Conservation (phyloP, 202 grass and related monocot species). For the Musa balbisiana region DNA sequence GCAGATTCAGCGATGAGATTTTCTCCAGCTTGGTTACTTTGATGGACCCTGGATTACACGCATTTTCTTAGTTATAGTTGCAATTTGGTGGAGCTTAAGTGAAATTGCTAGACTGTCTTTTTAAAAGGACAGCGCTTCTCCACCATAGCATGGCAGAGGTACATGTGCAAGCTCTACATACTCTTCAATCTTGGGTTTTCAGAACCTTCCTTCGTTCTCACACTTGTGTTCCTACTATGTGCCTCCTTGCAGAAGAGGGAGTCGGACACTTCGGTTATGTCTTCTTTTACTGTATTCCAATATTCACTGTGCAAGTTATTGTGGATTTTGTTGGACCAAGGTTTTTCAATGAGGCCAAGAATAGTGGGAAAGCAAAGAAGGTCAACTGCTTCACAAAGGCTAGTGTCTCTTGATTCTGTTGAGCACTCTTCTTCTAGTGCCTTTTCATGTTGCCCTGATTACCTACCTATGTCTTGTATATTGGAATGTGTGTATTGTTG, state of each 20-base stretch:
- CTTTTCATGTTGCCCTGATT: slow-evolving; percentile 56
- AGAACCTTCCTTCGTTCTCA: slow-evolving; percentile 75
- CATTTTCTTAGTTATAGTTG: slow-evolving; percentile 63
- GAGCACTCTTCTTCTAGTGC: slow-evolving; percentile 73
- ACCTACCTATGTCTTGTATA: slow-evolving; percentile 65
- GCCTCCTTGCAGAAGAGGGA: slow-evolving; percentile 72
- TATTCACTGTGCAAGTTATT: slow-evolving; percentile 46
- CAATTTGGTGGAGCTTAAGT: slow-evolving; percentile 69
- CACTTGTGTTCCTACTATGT: slow-evolving; percentile 67
- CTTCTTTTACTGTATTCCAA: slow-evolving; percentile 62
- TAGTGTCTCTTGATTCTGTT: slow-evolving; percentile 42
- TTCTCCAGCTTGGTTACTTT: slow-evolving; percentile 69
- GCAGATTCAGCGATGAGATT: slow-evolving; percentile 36
- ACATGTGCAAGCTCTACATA: slow-evolving; percentile 70
- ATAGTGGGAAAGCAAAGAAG: slow-evolving; percentile 42
- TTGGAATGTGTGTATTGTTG: slow-evolving; percentile 52
- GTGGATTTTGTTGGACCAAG: slow-evolving; percentile 60
- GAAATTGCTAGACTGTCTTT: slow-evolving; percentile 62
- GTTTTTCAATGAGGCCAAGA: slow-evolving; percentile 49
- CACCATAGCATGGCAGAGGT: slow-evolving; percentile 46
- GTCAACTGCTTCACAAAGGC: slow-evolving; percentile 58
- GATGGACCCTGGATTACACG: slow-evolving; percentile 79
- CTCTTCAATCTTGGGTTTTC: slow-evolving; percentile 91
- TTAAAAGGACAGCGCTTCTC: slow-evolving; percentile 63
- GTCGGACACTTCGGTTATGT: slow-evolving; percentile 55